Conservation (phyloP, 2,329 filamentous ascomycete species). For the Aspergillus intermedius region DNA sequence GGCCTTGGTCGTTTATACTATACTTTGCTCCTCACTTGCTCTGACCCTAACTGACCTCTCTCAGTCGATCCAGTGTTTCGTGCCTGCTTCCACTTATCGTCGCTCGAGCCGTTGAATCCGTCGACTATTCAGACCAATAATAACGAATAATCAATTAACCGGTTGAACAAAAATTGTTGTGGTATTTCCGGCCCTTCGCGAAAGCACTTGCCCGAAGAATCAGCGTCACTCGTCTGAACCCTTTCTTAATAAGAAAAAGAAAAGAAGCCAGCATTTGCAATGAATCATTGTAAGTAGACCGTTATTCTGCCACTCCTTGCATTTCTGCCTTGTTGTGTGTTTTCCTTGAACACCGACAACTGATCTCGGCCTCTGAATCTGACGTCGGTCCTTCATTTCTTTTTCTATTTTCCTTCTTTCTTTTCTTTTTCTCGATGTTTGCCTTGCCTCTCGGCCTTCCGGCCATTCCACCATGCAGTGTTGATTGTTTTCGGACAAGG, state of each 20-base stretch:
- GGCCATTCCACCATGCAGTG: slow-evolving; percentile 8
- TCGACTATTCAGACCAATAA: no score
- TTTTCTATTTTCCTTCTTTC: not conserved
- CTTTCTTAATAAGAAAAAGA: not conserved
- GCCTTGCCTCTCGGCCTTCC: not conserved
- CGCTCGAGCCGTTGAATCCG: no score
- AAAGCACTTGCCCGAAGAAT: not conserved
- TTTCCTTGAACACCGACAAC: no score
- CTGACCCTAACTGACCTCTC: no score
- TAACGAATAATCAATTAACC: no score
- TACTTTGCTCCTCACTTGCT: no score
- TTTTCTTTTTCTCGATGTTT: slow-evolving; percentile 7
- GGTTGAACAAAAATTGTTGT: no score
- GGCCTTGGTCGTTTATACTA: no score
- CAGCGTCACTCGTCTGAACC: not conserved
- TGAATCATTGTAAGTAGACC: not conserved
- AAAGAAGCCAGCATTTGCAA: not conserved
- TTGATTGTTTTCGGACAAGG: slow-evolving; percentile 13
- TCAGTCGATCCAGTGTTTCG: no score
- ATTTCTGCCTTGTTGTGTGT: not conserved
- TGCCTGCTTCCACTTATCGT: no score
- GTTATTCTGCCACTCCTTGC: slow-evolving; percentile 1
- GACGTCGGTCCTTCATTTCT: not conserved
- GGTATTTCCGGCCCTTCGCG: no score
- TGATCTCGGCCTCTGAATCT: no score